Evolutionary conservation across 805 yeast genomes (phyloP).

Genomic region (Candida vaughaniae): DNA sequence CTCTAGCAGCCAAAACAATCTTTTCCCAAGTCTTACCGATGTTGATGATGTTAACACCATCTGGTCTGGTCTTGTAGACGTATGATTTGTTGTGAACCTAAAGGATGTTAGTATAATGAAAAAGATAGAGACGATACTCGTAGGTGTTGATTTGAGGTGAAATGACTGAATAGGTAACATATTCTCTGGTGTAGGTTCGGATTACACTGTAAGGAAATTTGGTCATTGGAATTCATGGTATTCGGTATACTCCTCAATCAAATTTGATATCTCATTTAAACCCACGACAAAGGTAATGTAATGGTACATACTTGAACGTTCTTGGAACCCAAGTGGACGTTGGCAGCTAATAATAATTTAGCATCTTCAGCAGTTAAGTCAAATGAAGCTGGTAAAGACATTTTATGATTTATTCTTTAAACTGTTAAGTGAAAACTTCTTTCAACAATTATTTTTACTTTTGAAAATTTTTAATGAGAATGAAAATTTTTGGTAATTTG

Average conservation of each 20-base stretch:
- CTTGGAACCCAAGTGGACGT: conserved; percentile 99
- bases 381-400: conserved; percentile 86
- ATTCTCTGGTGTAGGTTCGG: too few species aligned
- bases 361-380: conserved; percentile 97
- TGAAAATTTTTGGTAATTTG: conserved; percentile 11
- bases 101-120: conserved; percentile 23
- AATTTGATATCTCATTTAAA: neutral
- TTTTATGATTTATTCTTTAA: conserved; percentile 23
- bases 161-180: too few species aligned
- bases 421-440: conserved; percentile 8
- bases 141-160: too few species aligned
- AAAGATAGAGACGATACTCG: too few species aligned
- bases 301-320: conserved; percentile 89
- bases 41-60: conserved; percentile 98
- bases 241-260: too few species aligned
- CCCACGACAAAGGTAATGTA: neutral
- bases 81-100: conserved; percentile 95
- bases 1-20: conserved; percentile 98
- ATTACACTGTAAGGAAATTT: too few species aligned
- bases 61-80: conserved; percentile 98
- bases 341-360: conserved; percentile 98
- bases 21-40: conserved; percentile 99
- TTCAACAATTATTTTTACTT: conserved; percentile 8
- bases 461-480: conserved; percentile 11
- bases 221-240: too few species aligned